Percentiles rank a stretch among this genome's conserved stretches.
phyloP scores from a whole-genome alignment of 2,329 filamentous ascomycete genomes.

The Monosporascus sp. region DNA sequence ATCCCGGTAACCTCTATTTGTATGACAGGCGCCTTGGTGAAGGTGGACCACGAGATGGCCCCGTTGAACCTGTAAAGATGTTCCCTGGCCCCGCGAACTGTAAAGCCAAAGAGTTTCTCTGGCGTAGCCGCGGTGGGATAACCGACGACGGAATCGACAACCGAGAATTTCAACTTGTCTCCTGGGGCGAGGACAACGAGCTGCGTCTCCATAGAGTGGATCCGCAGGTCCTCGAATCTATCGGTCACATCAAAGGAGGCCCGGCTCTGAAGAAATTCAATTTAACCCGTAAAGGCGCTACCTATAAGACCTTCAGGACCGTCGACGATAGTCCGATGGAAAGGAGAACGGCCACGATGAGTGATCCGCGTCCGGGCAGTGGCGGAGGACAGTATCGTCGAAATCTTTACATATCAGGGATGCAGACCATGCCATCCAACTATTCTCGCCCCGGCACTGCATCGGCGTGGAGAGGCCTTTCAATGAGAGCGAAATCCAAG shows the following conservation, averaged over 20 bases:
- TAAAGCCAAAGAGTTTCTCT: slow-evolving; percentile 86
- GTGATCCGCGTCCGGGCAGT: slow-evolving; percentile 46
- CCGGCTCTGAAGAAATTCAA: slow-evolving; percentile 59
- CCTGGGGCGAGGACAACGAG: slow-evolving; percentile 84
- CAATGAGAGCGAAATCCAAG: slow-evolving; percentile 51
- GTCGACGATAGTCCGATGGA: slow-evolving; percentile 56
- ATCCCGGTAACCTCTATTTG: slow-evolving; percentile 76
- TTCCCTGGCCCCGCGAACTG: slow-evolving; percentile 58
- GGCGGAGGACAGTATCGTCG: slow-evolving; percentile 37
- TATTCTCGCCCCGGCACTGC: slow-evolving; percentile 26
- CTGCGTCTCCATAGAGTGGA: slow-evolving; percentile 73
- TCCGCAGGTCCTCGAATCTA: slow-evolving; percentile 55
- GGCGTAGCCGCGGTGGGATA: slow-evolving; percentile 69
- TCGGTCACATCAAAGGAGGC: slow-evolving; percentile 68
- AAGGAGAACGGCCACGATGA: slow-evolving; percentile 57
- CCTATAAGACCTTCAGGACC: slow-evolving; percentile 80
- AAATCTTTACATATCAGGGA: slow-evolving; percentile 37
- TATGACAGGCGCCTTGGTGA: slow-evolving; percentile 61
- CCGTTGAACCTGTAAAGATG: slow-evolving; percentile 46
- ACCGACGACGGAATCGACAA: slow-evolving; percentile 67
- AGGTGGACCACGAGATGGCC: slow-evolving; percentile 37
- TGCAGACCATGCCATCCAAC: slow-evolving; percentile 38
- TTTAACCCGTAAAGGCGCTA: slow-evolving; percentile 75
- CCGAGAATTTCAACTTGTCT: slow-evolving; percentile 87
- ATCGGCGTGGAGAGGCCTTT: slow-evolving; percentile 48